Conservation (phyloP, 495 filamentous ascomycete genomes). For the Penicillium silybi region DNA sequence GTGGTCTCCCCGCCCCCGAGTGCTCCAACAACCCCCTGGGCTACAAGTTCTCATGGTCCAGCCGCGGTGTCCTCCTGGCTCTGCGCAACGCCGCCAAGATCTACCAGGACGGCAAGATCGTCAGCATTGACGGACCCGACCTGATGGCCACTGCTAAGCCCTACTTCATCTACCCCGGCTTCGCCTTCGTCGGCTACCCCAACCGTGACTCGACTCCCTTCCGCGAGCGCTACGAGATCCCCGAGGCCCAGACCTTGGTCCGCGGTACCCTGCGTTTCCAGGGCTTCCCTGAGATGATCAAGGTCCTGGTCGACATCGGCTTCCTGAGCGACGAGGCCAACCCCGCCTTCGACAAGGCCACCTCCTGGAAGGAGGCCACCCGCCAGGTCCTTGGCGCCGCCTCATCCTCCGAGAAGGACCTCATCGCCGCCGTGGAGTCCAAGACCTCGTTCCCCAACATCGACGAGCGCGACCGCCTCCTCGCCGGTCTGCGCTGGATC, state of each 20-base stretch:
- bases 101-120: conserved; percentile 72
- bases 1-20: conserved; percentile 81
- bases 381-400: conserved; percentile 65
- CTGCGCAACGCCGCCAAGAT: conserved; percentile 80
- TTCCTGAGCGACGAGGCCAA: conserved; percentile 69
- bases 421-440: conserved; percentile 66
- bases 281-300: conserved; percentile 86
- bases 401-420: conserved; percentile 59
- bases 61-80: conserved; percentile 83
- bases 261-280: conserved; percentile 77
- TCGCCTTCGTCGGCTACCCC: conserved; percentile 86
- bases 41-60: conserved; percentile 92
- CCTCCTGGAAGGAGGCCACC: conserved; percentile 79
- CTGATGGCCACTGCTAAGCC: conserved; percentile 88
- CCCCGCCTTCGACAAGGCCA: conserved; percentile 55
- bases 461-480: conserved; percentile 71
- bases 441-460: conserved; percentile 67
- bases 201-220: conserved; percentile 88
- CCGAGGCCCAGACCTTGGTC: conserved; percentile 58
- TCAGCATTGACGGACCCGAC: conserved; percentile 56
- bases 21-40: conserved; percentile 86
- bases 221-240: conserved; percentile 85
- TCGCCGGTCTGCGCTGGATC: conserved; percentile 78
- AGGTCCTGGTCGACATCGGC: conserved; percentile 77
- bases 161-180: conserved; percentile 87